Conservation (phyloP, 352 stramenopile species). For the Phytopythium montanum region DNA sequence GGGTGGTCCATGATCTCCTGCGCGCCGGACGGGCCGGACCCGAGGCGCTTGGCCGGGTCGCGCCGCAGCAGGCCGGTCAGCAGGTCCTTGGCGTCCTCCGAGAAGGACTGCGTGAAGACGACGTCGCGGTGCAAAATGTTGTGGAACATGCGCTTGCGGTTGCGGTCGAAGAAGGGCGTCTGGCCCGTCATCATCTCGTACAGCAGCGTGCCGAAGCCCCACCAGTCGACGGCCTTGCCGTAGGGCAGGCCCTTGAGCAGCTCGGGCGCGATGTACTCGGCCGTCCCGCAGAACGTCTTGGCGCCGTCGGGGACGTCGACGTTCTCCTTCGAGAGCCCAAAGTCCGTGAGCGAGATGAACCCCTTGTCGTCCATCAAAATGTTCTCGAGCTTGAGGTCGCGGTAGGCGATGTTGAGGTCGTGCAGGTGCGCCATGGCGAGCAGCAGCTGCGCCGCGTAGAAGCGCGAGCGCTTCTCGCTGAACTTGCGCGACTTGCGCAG, state of each 20-base stretch:
- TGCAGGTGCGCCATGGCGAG: constrained; percentile 92
- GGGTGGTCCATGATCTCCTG: constrained; percentile 89
- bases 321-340: constrained; percentile 92
- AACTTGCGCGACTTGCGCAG: constrained; percentile 90
- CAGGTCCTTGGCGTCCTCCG: constrained; percentile 83
- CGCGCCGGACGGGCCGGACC: constrained; percentile 72
- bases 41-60: constrained; percentile 80
- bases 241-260: constrained; percentile 89
- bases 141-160: constrained; percentile 94
- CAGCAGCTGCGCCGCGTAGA: constrained; percentile 90
- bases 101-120: constrained; percentile 85
- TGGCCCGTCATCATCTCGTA: constrained; percentile 95
- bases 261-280: constrained; percentile 92
- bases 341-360: constrained; percentile 92
- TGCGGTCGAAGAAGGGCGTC: constrained; percentile 95
- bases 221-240: constrained; percentile 92
- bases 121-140: constrained; percentile 90
- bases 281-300: constrained; percentile 92
- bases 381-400: constrained; percentile 95
- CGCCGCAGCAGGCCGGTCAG: constrained; percentile 76
- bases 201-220: constrained; percentile 90
- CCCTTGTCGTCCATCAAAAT: constrained; percentile 94
- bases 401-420: constrained; percentile 92
- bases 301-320: constrained; percentile 84
- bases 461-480: constrained; percentile 82